Evolutionary conservation across 176 grass and related monocot genomes (phyloP).

Genomic region (Triticum monococcum): DNA sequence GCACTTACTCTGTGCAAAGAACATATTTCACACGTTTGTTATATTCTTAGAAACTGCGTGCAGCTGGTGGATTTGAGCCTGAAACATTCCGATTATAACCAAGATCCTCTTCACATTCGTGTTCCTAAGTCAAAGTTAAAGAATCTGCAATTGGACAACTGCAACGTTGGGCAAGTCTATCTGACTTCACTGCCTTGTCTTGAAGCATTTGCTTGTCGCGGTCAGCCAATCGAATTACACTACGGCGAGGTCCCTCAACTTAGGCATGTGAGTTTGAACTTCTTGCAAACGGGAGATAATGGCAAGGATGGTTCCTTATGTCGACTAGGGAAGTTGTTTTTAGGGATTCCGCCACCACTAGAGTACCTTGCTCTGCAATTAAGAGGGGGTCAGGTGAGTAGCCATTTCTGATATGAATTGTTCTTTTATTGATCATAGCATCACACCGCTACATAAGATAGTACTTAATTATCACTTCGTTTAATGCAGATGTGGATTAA

Average conservation of each 20-base stretch:
- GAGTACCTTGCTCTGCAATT: conserved; percentile 35
- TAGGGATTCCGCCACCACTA: not conserved
- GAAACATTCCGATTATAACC: not conserved
- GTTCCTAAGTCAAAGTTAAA: not conserved
- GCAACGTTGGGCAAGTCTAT: conserved; percentile 20
- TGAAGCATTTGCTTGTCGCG: conserved; percentile 11
- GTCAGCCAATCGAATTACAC: conserved; percentile 12
- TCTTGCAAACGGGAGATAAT: not conserved
- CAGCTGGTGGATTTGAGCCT: not conserved
- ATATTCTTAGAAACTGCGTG: not conserved
- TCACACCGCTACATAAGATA: not conserved
- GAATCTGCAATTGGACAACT: conserved; percentile 18
- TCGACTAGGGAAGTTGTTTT: conserved; percentile 29
- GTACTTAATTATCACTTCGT: not conserved
- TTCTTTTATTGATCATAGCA: not conserved
- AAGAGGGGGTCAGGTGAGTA: conserved; percentile 19
- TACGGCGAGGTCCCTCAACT: conserved; percentile 13
- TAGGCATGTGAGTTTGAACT: conserved; percentile 28
- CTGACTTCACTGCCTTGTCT: conserved; percentile 11
- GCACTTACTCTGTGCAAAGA: not conserved
- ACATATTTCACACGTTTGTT: not conserved
- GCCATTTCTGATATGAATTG: not conserved
- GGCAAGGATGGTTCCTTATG: not conserved
- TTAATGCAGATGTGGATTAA: conserved; percentile 28
- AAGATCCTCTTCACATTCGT: not conserved